Conservation (phyloP, 1,284 basidiomycete genomes). For the Ganoderma multipileum region DNA sequence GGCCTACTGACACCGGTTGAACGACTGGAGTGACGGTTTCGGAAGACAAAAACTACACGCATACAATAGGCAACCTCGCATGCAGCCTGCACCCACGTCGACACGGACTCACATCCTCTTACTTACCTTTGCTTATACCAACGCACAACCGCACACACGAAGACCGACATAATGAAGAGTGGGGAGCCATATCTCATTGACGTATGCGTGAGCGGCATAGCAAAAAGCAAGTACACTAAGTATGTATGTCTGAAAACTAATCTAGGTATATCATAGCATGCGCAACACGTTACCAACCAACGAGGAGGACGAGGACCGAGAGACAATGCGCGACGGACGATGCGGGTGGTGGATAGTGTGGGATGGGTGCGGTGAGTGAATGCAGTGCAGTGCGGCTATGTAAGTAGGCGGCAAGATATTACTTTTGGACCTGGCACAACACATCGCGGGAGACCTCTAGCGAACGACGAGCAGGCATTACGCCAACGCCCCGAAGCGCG, state of each 20-base stretch:
- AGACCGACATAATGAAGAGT: not conserved
- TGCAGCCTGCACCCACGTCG: too few species aligned
- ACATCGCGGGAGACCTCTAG: not conserved
- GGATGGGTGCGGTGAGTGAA: not conserved
- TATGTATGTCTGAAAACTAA: conserved; percentile 8
- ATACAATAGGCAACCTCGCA: too few species aligned
- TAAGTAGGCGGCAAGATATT: not conserved
- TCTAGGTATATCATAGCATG: conserved; percentile 17
- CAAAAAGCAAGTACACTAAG: not conserved
- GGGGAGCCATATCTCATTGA: not conserved
- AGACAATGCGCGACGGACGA: conserved; percentile 11
- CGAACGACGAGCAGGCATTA: too few species aligned
- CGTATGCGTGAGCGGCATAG: not conserved
- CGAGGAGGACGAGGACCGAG: not conserved
- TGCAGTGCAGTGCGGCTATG: not conserved
- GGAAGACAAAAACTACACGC: too few species aligned
- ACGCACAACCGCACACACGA: not conserved
- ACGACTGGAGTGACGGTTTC: too few species aligned
- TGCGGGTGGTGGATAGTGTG: conserved; percentile 1
- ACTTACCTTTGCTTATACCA: not conserved
- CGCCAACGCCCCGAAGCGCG: not conserved
- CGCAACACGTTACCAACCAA: not conserved
- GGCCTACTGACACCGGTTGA: too few species aligned
- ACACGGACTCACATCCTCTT: too few species aligned
- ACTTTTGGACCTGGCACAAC: conserved; percentile 11